Evolutionary conservation across 768 basidiomycete species (phyloP), one percentile per base, ranked within the genome.

Genomic region (Dioszegia aurantiaca): DNA sequence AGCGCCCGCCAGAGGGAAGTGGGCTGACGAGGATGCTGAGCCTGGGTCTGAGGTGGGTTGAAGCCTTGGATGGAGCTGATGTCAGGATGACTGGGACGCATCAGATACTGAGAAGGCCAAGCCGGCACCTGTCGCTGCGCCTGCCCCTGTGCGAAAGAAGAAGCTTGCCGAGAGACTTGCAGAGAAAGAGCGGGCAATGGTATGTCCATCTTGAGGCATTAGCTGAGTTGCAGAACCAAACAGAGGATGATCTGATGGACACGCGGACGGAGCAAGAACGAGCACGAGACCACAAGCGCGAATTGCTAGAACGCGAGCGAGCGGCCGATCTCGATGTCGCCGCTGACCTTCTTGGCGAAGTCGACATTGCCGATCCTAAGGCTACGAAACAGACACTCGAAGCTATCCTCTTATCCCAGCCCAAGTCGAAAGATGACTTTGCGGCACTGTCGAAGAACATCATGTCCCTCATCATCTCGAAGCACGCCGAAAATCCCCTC

Each of bases 41-140:
- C 90, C 93, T 0, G 86, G 86, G 12, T 83, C 85, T 23, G 88
- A 85, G 52, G 90, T 93, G 11, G 37, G 19, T 52, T 19, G 9
- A 26, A 16, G 28, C 17, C 16, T 21, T 16, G 19, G 33, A 30
- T 5, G 11, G 31, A 27, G 51, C 51, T 52, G 24, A 52, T 21
- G 31, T 2, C 30, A 94, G 90, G 91, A 89, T 77, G 93, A 95
- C 77, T 98, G 94, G 94, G 93, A 98, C 67, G 88, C 81, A 31
- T 87, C 87, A 0, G 89, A 89, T 54, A 83, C 85, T 53, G 80
- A 80, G 68, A 80, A 79, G 60, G 77, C 81, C 4, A 75, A 80
- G 40, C 53, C 82, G 1, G 74, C 79, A 2, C 64, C 68, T 4
- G 61, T 74, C 14, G 56, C 63, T 14, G 59, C 83, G 0, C 83